Evolutionary conservation across 1,139 yeast genomes (phyloP).

Genomic region (Blastobotrys niveus): DNA sequence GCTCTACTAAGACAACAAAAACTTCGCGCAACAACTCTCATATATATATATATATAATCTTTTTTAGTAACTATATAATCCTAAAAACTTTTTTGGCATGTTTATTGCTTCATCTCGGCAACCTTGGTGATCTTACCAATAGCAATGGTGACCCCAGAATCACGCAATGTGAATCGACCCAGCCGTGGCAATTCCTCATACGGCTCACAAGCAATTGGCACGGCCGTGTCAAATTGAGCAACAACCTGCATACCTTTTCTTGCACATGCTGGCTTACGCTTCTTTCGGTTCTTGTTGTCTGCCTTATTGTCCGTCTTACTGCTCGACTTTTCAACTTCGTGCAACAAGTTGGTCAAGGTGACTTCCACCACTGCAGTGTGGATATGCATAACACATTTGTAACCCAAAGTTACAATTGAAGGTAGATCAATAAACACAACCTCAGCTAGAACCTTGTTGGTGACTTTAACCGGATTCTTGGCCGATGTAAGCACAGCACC

Average conservation of each 20-base stretch:
- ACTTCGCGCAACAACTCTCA: neutral
- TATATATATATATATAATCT: slow-evolving; percentile 6
- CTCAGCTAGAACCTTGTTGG: slow-evolving; percentile 89
- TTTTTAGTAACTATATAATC: neutral
- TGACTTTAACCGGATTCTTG: slow-evolving; percentile 84
- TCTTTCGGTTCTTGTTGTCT: no score
- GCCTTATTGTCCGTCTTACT: slow-evolving; percentile 76
- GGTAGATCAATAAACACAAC: slow-evolving; percentile 94
- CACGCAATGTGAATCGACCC: slow-evolving; percentile 97
- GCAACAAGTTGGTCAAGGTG: slow-evolving; percentile 70
- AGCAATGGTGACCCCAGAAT: slow-evolving; percentile 90
- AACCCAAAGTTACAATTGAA: slow-evolving; percentile 90
- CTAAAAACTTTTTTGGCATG: no score
- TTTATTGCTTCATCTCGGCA: slow-evolving; percentile 4
- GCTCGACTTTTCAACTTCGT: slow-evolving; percentile 93
- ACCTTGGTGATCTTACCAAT: slow-evolving; percentile 78
- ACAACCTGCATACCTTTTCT: slow-evolving; percentile 98
- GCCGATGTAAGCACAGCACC: slow-evolving; percentile 89
- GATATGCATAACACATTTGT: slow-evolving; percentile 96
- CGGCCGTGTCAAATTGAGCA: slow-evolving; percentile 79
- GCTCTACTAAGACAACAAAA: neutral
- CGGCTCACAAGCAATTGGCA: slow-evolving; percentile 89
- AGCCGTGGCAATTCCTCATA: slow-evolving; percentile 88
- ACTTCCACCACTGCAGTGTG: slow-evolving; percentile 99
- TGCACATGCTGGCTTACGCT: slow-evolving; percentile 48